These are phyloP conservation scores for Candida freyschussii DNA, from an alignment of 1,139 yeast genomes.

Conservation along the genomic window DNA sequence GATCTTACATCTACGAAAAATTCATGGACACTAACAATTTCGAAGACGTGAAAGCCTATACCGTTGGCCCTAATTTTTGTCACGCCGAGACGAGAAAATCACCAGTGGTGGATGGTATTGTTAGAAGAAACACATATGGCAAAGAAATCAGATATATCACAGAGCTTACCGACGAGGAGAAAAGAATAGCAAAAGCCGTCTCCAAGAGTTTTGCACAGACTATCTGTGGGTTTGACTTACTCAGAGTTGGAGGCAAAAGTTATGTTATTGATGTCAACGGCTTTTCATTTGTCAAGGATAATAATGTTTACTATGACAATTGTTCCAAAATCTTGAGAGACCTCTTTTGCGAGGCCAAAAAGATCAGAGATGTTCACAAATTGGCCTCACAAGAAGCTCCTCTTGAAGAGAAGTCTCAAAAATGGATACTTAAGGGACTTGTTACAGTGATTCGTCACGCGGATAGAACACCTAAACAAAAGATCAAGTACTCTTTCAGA, in stretches of 20 bases:
- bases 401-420: constrained; percentile 76
- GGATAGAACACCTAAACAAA: constrained; percentile 98
- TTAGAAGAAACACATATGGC: constrained; percentile 94
- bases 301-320: constrained; percentile 75
- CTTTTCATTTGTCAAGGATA: constrained; percentile 95
- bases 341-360: constrained; percentile 59
- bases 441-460: constrained; percentile 95
- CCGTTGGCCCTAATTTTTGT: constrained; percentile 86
- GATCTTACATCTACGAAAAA: constrained; percentile 87
- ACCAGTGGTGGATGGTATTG: constrained; percentile 98
- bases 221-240: constrained; percentile 95
- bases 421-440: constrained; percentile 95
- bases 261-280: constrained; percentile 98
- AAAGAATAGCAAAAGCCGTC: constrained; percentile 72
- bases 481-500: constrained; percentile 90
- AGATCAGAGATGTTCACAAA: constrained; percentile 41
- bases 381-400: constrained; percentile 25
- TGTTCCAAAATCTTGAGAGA: constrained; percentile 76
- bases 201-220: constrained; percentile 80
- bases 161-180: constrained; percentile 69
- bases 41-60: constrained; percentile 97
- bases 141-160: constrained; percentile 93
- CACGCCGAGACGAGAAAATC: constrained; percentile 98
- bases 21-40: constrained; percentile 98
- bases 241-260: constrained; percentile 83